Base-by-base conservation (phyloP, 2,329 filamentous ascomycete genomes). In the Botrytis deweyae region DNA sequence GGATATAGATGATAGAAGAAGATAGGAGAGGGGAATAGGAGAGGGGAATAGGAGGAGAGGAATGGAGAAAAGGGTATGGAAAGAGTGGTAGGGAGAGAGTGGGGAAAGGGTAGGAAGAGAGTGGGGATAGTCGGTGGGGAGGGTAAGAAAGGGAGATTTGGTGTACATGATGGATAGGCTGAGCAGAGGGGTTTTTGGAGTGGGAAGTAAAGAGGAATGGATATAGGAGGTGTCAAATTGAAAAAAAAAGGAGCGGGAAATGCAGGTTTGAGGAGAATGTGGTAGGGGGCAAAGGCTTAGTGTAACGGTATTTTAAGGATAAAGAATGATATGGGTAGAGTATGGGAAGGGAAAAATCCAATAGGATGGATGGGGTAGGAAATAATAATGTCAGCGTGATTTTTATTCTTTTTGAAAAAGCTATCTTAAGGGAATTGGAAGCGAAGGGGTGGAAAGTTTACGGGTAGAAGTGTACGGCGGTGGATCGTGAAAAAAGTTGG, bases 281-380 rank as follows among this genome's bases (percentile, higher is more conserved):
- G 8, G 18, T 29, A 9, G 6, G 52, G 16, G 12, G n/a, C 7
- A 9, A 33, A 58, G 14, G 14, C 5, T 29, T 58, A 4, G 1
- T 16, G 6, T 29, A 0, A 55, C 18, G 14, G 4, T 29, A 18
- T 18, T 16, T 55, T 18, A 18, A 4, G 14, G n/a, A 18, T 18
- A 18, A 29, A 8, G 14, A 18, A 29, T 58, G n/a, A 29, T 58
- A 3, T 58, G 16, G n/a, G n/a, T 18, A 33, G 6, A 58, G 6
- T n/a, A n/a, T n/a, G n/a, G n/a, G n/a, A n/a, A n/a, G 14, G 14
- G n/a, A 8, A 29, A 14, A 1, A 18, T 29, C 6, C 0, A 5
- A n/a, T 29, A n/a, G 25, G 49, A 52, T 25, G 25, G 49, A 52
- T 25, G 5, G 3, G 8, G 9, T 49, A 49, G 20, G 4, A 22